Evolutionary conservation across 768 basidiomycete genomes (phyloP), one percentile per base, ranked within the genome.

Genomic region (Dacryopinax spathularia): DNA sequence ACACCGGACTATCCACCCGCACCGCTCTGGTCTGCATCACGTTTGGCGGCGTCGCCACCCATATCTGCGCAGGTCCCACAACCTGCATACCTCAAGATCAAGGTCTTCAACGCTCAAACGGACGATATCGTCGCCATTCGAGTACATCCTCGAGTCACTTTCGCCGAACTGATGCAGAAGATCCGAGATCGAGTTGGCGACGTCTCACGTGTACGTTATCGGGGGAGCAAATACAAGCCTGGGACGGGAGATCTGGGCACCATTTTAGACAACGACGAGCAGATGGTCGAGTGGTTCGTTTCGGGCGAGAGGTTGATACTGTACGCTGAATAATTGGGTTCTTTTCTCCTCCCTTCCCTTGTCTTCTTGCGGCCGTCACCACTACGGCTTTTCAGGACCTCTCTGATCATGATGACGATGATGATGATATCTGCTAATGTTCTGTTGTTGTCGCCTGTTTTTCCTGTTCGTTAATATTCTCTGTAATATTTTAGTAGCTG

Each of bases 101-200:
- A 99, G 77, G 91, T 99, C 44, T 96, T 96, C 73, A 90, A 96
- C 75, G 84, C 89, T 36, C 80, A 87, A 63, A 87, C 91, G 27
- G 94, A 98, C 71, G 96, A 99, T 73, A 77, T 98, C 62, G 92
- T 98, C 66, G 96, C 96, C 2, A 96, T 98, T 63, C 86, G 96
- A 15, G 95, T 98, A 31, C 93, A 95, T 71, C 96, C 96, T 25
- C 83, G 81, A 61, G 93, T 98, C 37, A 84, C 88, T 7, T 87
- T 89, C 70, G 77, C 75, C 10, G 91, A 95, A 70, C 79, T 99
- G 65, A 86, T 96, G 80, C 89, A 85, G 60, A 99, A 98, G 76
- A 89, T 97, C 34, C 85, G 91, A 69, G 82, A 87, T 34, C 83
- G 96, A 61, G 77, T 98, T 5, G 93, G 91, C 0, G 80, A 80